These are phyloP conservation scores for Dactylella cylindrospora DNA, from an alignment of 2,329 filamentous ascomycete species.

Conservation along the genomic window DNA sequence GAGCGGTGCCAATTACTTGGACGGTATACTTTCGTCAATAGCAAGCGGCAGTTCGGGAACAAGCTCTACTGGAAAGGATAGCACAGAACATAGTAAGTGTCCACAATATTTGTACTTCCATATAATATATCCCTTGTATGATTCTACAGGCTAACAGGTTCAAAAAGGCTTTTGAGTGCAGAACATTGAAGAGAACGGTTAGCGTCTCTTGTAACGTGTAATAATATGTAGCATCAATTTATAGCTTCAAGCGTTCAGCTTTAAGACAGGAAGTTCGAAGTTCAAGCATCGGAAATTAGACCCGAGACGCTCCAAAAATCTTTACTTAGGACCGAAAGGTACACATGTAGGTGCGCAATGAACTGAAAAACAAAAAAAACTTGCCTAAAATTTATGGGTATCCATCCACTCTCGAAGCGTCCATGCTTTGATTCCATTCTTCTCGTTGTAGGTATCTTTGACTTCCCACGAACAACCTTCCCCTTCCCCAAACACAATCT, in stretches of 20 bases:
- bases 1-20: constrained; percentile 49
- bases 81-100: constrained; percentile 47
- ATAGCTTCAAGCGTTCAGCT: no score
- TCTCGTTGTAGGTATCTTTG: constrained; percentile 58
- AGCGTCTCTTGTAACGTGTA: no score
- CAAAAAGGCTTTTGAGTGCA: constrained; percentile 7
- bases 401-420: constrained; percentile 37
- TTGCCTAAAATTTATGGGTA: constrained; percentile 28
- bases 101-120: neutral
- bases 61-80: constrained; percentile 49
- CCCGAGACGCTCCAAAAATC: no score
- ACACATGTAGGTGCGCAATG: no score
- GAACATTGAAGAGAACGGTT: no score
- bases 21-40: constrained; percentile 48
- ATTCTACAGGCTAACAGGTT: neutral
- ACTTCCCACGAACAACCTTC: constrained; percentile 63
- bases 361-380: neutral
- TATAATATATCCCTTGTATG: neutral
- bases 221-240: no score
- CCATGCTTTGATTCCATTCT: constrained; percentile 54
- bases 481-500: constrained; percentile 63
- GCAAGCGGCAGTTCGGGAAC: constrained; percentile 47
- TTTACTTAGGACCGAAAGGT: no score
- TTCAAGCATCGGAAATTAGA: no score
- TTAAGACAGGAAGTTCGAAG: no score